Percentiles rank a stretch among this genome's conserved stretches.
These are phyloP conservation scores for Castanea crenata DNA, from an alignment of 306 rosid species.

Conservation along the genomic window DNA sequence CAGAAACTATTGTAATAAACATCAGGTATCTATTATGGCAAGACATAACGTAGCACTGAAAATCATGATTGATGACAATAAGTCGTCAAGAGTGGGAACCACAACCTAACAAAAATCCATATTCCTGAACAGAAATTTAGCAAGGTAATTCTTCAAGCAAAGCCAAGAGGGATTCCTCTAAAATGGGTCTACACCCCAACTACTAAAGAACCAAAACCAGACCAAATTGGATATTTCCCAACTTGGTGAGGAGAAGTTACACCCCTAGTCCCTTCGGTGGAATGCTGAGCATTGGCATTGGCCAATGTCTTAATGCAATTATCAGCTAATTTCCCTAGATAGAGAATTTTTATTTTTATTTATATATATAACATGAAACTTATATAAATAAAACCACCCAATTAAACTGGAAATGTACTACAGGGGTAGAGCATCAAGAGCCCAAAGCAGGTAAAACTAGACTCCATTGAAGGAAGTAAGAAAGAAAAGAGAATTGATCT, in stretches of 20 bases:
- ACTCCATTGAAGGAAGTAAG: no score
- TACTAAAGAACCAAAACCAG: not conserved
- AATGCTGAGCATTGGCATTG: not conserved
- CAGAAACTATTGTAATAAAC: constrained; percentile 1
- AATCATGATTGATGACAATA: not conserved
- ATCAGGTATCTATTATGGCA: constrained; percentile 1
- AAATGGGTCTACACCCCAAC: not conserved
- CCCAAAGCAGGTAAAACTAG: no score
- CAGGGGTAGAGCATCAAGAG: no score
- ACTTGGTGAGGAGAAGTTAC: not conserved
- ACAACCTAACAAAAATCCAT: not conserved
- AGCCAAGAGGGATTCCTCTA: not conserved
- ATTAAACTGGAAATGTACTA: no score
- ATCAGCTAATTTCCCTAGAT: not conserved
- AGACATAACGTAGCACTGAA: not conserved
- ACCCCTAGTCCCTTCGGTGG: not conserved
- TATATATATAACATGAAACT: no score
- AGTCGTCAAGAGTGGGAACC: not conserved
- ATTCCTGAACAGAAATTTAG: not conserved
- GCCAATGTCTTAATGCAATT: not conserved
- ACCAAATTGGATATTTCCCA: no score
- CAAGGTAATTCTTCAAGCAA: not conserved
- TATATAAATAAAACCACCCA: no score
- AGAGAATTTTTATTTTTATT: not conserved
- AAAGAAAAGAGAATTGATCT: no score